These are phyloP conservation scores for Nevesoporus exiguus DNA, from an alignment of 768 basidiomycete genomes.

Conservation along the genomic window DNA sequence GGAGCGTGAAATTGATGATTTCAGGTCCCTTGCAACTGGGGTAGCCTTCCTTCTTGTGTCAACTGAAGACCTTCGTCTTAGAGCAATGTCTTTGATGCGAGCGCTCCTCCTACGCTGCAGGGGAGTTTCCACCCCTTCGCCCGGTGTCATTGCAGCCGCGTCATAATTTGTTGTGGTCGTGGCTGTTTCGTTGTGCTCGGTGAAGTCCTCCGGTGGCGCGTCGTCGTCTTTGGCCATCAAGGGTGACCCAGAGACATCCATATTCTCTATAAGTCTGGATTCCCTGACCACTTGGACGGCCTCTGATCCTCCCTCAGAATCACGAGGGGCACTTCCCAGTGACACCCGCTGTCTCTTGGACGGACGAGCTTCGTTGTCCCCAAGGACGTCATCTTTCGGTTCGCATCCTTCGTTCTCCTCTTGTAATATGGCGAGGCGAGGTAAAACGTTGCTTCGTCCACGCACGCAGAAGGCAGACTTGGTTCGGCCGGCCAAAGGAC, in stretches of 20 bases:
- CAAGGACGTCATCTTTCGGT: slow-evolving; percentile 4
- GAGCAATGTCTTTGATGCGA: slow-evolving; percentile 18
- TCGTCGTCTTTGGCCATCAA: slow-evolving; percentile 14
- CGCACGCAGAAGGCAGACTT: slow-evolving; percentile 5
- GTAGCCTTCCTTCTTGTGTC: not conserved
- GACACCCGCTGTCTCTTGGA: slow-evolving; percentile 22
- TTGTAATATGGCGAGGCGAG: slow-evolving; percentile 22
- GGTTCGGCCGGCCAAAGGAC: slow-evolving; percentile 25
- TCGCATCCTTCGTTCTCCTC: slow-evolving; percentile 28
- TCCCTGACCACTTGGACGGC: slow-evolving; percentile 1
- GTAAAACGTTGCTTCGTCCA: slow-evolving; percentile 3
- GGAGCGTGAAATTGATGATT: slow-evolving; percentile 13
- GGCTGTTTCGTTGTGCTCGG: not conserved
- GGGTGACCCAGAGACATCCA: slow-evolving; percentile 26
- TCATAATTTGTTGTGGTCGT: not conserved
- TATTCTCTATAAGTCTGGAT: slow-evolving; percentile 26
- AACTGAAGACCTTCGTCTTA: slow-evolving; percentile 13
- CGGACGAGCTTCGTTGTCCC: slow-evolving; percentile 13
- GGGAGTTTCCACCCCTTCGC: not conserved
- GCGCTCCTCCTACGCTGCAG: slow-evolving; percentile 22
- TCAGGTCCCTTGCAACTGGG: not conserved
- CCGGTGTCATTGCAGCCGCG: not conserved
- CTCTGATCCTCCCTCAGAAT: not conserved
- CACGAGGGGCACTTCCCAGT: not conserved
- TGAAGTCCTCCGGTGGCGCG: not conserved